Evolutionary conservation across 495 filamentous ascomycete species (phyloP).

Genomic region (Penicillium lividum): DNA sequence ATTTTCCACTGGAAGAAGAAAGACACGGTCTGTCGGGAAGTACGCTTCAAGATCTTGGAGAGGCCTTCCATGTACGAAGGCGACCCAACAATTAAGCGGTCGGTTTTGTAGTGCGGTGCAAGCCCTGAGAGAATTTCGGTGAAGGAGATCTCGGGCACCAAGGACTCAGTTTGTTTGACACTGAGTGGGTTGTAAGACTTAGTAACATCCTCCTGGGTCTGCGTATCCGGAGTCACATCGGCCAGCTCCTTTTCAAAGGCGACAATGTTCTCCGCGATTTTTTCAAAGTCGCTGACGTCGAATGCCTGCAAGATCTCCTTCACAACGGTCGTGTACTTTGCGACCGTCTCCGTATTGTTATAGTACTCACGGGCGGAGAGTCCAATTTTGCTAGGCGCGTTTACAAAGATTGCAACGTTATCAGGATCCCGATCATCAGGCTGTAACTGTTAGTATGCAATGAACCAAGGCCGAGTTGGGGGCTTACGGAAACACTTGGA

Average conservation of each 20-base stretch:
- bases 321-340: conserved; percentile 53
- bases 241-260: conserved; percentile 63
- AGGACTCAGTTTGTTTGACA: conserved; percentile 50
- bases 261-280: conserved; percentile 50
- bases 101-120: conserved; percentile 50
- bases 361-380: conserved; percentile 68
- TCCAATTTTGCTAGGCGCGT: conserved; percentile 53
- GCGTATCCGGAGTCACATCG: conserved; percentile 56
- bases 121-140: conserved; percentile 53
- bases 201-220: conserved; percentile 59
- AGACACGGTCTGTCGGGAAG: conserved; percentile 50
- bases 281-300: conserved; percentile 24
- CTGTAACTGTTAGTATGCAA: conserved; percentile 25
- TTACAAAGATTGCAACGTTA: conserved; percentile 57
- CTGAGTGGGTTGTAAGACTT: conserved; percentile 60
- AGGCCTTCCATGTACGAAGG: conserved; percentile 56
- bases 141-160: conserved; percentile 58
- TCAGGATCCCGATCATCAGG: conserved; percentile 67
- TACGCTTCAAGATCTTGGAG: conserved; percentile 47
- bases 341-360: conserved; percentile 54
- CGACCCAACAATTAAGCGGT: conserved; percentile 58
- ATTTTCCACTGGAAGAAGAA: conserved; percentile 63
- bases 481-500: conserved; percentile 50
- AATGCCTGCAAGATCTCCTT: conserved; percentile 42
- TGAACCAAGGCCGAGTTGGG: background rate